Conservation (phyloP, 1,139 yeast species). For the Blastobotrys aristatus region DNA sequence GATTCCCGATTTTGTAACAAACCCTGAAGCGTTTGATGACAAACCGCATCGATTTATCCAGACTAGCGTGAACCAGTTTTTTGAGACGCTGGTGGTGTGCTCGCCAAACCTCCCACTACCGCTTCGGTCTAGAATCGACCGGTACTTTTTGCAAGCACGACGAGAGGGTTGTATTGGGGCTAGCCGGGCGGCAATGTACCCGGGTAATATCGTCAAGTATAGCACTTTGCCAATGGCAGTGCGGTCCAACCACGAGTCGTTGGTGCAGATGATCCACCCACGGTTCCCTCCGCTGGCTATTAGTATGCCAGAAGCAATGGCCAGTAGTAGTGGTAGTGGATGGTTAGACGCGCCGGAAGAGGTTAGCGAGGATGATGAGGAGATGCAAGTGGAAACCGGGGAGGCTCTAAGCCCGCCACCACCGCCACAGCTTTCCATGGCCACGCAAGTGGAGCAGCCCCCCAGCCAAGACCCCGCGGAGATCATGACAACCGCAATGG, state of each 20-base stretch:
- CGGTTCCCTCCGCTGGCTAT: conserved; percentile 56
- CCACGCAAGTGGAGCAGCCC: not conserved
- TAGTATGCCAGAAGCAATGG: not conserved
- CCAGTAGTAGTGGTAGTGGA: too few species aligned
- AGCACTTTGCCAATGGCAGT: conserved; percentile 69
- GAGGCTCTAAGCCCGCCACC: not conserved
- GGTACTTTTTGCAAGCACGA: conserved; percentile 33
- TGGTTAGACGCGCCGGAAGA: not conserved
- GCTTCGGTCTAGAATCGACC: conserved; percentile 56
- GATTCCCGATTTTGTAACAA: conserved; percentile 66
- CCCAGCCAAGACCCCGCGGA: not conserved
- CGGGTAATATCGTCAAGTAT: conserved; percentile 53
- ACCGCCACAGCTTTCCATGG: not conserved
- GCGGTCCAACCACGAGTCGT: conserved; percentile 37
- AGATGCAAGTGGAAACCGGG: not conserved
- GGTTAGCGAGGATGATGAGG: not conserved
- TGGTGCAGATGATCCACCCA: conserved; percentile 64
- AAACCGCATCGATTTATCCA: conserved; percentile 41
- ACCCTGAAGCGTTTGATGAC: conserved; percentile 52
- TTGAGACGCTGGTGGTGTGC: conserved; percentile 45
- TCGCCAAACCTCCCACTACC: conserved; percentile 53
- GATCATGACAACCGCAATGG: not conserved
- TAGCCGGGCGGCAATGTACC: conserved; percentile 55
- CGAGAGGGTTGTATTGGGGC: conserved; percentile 35
- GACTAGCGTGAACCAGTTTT: conserved; percentile 44